Evolutionary conservation across 2,329 filamentous ascomycete species (phyloP).

Genomic region (Colletotrichum musicola): DNA sequence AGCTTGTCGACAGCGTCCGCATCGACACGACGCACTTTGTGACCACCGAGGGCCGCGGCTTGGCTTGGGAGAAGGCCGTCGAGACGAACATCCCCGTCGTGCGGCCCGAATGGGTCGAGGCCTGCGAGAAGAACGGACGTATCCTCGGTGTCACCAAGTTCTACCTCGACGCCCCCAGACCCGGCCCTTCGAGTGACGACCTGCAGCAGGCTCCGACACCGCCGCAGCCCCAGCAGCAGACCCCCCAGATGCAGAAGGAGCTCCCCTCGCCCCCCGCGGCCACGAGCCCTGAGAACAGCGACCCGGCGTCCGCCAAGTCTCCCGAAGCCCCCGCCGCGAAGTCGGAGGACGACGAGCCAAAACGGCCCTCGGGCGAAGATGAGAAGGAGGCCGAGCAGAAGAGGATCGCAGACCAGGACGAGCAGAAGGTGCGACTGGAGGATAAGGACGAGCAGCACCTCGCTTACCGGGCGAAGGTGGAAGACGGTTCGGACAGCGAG

Average conservation of each 20-base stretch:
- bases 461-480: conserved; percentile 58
- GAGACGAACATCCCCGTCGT: conserved; percentile 99
- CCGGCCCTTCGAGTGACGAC: conserved; percentile 55
- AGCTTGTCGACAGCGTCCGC: conserved; percentile 87
- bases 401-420: conserved; percentile 54
- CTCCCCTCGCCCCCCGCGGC: conserved; percentile 44
- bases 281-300: conserved; percentile 45
- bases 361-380: conserved; percentile 47
- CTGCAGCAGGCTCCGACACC: conserved; percentile 44
- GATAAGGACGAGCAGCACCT: conserved; percentile 68
- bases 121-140: conserved; percentile 92
- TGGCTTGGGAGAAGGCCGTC: conserved; percentile 94
- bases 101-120: conserved; percentile 95
- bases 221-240: conserved; percentile 40
- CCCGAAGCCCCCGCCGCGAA: conserved; percentile 17
- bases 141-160: conserved; percentile 96
- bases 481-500: conserved; percentile 41
- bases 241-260: conserved; percentile 49
- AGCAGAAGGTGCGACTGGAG: conserved; percentile 69
- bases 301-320: conserved; percentile 32
- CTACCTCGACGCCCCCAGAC: conserved; percentile 84
- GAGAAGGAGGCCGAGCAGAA: conserved; percentile 52
- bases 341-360: conserved; percentile 41
- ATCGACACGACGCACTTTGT: conserved; percentile 99
- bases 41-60: conserved; percentile 90